A percentile compares a stretch with the other conserved stretches of the same genome.
These are phyloP conservation scores for Colletotrichum phormii DNA, from an alignment of 2,329 filamentous ascomycete genomes.

Conservation along the genomic window DNA sequence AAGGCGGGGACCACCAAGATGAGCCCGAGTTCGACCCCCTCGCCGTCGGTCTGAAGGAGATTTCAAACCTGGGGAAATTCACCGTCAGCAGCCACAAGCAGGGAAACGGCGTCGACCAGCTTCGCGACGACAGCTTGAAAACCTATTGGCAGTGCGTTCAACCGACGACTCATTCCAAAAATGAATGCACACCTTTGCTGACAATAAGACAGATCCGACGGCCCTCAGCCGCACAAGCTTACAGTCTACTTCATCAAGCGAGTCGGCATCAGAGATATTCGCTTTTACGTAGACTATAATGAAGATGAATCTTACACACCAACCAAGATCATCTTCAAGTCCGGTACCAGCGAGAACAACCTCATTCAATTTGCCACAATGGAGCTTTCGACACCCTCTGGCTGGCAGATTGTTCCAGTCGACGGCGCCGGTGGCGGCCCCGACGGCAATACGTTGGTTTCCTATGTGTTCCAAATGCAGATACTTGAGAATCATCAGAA, in stretches of 20 bases:
- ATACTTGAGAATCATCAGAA: slow-evolving; percentile 98
- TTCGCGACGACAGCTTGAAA: slow-evolving; percentile 78
- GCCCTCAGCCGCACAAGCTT: slow-evolving; percentile 83
- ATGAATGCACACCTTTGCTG: neutral
- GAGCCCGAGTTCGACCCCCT: slow-evolving; percentile 63
- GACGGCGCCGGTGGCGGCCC: slow-evolving; percentile 65
- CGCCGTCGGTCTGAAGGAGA: slow-evolving; percentile 77
- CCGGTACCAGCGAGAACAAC: slow-evolving; percentile 91
- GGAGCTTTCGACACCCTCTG: slow-evolving; percentile 80
- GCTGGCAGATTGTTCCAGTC: slow-evolving; percentile 89
- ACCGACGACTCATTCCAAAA: neutral
- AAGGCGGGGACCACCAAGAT: slow-evolving; percentile 42
- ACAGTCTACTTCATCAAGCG: slow-evolving; percentile 89
- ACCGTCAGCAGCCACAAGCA: slow-evolving; percentile 86
- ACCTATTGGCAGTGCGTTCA: slow-evolving; percentile 81
- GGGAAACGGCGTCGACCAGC: slow-evolving; percentile 80
- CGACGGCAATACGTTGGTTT: slow-evolving; percentile 81
- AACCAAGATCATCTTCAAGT: slow-evolving; percentile 88
- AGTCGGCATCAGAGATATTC: slow-evolving; percentile 80
- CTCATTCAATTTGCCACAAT: slow-evolving; percentile 89
- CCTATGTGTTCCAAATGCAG: slow-evolving; percentile 89
- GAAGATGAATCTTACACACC: slow-evolving; percentile 97
- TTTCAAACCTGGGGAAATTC: slow-evolving; percentile 85
- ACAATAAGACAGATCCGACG: slow-evolving; percentile 73
- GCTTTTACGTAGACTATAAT: slow-evolving; percentile 91